These are phyloP conservation scores for Guadua angustifolia DNA, from an alignment of 176 grass and related monocot genomes.

Conservation along the genomic window DNA sequence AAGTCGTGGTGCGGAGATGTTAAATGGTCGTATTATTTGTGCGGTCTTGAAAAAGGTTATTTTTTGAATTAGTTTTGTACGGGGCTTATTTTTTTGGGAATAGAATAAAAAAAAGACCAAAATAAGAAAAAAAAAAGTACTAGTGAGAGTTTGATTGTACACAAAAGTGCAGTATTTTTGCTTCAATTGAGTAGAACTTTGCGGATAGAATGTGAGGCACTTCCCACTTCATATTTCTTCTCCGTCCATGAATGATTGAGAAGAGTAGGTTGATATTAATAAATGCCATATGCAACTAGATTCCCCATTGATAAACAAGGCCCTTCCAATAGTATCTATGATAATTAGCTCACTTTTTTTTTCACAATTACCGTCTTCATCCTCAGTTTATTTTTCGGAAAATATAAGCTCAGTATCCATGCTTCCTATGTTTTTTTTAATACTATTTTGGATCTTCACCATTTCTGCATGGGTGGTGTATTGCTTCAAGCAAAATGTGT, in stretches of 20 bases:
- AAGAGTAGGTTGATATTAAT: slow-evolving; percentile 27
- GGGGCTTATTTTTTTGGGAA: no score
- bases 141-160: not conserved
- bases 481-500: not conserved
- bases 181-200: not conserved
- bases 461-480: not conserved
- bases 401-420: not conserved
- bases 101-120: no score
- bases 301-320: slow-evolving; percentile 20
- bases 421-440: no score
- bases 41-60: no score
- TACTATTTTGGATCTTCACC: not conserved
- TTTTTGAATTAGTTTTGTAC: no score
- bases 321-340: not conserved
- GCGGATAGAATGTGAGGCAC: not conserved
- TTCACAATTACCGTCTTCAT: not conserved
- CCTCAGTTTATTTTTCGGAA: no score
- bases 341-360: not conserved
- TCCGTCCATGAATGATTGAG: not conserved
- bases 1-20: no score
- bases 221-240: not conserved
- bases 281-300: slow-evolving; percentile 28
- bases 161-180: not conserved
- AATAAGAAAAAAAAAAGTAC: not conserved
- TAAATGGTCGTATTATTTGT: no score